phyloP scores from a whole-genome alignment of 129 eudicot genomes.

The Flaveria trinervia region DNA sequence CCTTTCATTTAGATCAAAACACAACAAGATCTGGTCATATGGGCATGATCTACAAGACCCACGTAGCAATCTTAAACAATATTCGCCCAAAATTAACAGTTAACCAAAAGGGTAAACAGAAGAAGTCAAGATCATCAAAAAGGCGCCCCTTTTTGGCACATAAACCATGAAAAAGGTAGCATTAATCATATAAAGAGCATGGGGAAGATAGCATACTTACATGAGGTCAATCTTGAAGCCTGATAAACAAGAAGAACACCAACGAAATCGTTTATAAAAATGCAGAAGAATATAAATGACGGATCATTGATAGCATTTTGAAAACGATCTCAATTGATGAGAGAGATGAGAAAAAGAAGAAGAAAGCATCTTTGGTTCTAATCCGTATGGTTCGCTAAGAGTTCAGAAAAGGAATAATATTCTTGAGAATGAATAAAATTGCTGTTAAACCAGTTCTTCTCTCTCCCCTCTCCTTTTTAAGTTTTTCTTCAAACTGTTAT shows the following conservation, averaged over 20 bases:
- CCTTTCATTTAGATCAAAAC: constrained; percentile 41
- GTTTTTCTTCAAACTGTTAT: neutral
- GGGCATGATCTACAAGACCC: constrained; percentile 55
- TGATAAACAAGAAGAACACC: neutral
- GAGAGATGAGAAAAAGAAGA: constrained; percentile 18
- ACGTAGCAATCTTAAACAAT: constrained; percentile 40
- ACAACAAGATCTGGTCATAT: constrained; percentile 48
- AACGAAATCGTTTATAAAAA: constrained; percentile 13
- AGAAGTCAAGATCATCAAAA: constrained; percentile 21
- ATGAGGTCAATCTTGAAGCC: constrained; percentile 17
- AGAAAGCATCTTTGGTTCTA: constrained; percentile 20
- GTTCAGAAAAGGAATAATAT: constrained; percentile 2
- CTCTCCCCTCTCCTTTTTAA: neutral
- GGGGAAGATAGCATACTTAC: constrained; percentile 26
- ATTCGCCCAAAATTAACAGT: constrained; percentile 28
- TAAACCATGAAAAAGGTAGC: constrained; percentile 1
- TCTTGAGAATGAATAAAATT: neutral
- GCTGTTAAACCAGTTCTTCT: neutral
- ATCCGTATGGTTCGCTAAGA: constrained; percentile 16
- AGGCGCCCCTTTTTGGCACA: constrained; percentile 13
- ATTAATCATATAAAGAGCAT: constrained; percentile 11
- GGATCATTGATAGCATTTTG: constrained; percentile 43
- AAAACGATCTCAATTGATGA: constrained; percentile 35
- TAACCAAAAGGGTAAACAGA: constrained; percentile 16
- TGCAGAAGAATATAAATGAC: constrained; percentile 13